Conservation (phyloP, 176 grass and related monocot genomes). For the Thinopyrum elongatum region DNA sequence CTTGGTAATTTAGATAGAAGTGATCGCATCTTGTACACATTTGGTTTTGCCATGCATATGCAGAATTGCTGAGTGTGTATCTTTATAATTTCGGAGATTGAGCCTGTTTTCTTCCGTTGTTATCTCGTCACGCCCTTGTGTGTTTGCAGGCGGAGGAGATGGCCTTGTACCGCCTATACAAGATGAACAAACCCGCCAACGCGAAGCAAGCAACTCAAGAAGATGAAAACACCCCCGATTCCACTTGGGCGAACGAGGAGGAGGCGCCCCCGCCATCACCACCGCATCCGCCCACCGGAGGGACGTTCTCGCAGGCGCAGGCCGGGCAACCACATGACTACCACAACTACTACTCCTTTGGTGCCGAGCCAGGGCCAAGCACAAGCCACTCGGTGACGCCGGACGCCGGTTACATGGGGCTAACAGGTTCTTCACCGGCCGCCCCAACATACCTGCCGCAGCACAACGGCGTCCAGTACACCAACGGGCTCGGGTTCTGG, state of each 20-base stretch:
- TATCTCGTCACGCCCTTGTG: too few relatives aligned
- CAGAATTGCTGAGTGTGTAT: too few relatives aligned
- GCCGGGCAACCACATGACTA: neutral
- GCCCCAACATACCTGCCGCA: neutral
- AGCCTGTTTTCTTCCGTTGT: too few relatives aligned
- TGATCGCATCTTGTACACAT: too few relatives aligned
- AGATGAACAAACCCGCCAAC: neutral
- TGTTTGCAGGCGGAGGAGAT: neutral
- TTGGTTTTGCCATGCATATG: too few relatives aligned
- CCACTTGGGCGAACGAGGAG: neutral
- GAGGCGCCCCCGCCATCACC: neutral
- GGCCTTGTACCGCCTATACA: slow-evolving; percentile 43
- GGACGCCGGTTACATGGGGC: neutral
- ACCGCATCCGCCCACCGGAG: neutral
- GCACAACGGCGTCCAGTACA: neutral
- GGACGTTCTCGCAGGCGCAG: neutral
- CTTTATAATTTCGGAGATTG: too few relatives aligned
- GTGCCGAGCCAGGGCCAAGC: neutral
- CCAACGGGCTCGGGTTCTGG: neutral
- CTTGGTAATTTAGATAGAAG: too few relatives aligned
- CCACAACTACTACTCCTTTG: neutral
- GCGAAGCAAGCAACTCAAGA: too few relatives aligned
- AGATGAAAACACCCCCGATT: neutral
- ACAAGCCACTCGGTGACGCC: neutral
- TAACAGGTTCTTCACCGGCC: neutral